Percentiles rank a stretch among this genome's conserved stretches.
These are phyloP conservation scores for Solanum hybrid DNA, from an alignment of 305 asterid genomes.

Conservation along the genomic window DNA sequence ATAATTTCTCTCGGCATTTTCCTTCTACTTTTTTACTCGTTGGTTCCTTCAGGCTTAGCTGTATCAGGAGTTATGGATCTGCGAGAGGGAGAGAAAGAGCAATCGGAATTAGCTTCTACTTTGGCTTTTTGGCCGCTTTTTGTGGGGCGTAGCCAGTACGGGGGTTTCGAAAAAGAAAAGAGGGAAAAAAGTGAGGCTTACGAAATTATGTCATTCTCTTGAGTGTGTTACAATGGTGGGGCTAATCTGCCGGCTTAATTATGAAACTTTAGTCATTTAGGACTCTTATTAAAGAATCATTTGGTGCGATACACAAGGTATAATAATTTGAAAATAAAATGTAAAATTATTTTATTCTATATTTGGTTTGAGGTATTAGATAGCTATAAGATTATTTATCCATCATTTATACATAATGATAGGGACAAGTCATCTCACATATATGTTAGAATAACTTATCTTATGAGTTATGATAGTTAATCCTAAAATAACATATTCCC, in stretches of 20 bases:
- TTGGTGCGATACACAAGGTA: no score
- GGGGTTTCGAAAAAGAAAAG: slow-evolving; percentile 10
- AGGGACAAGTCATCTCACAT: no score
- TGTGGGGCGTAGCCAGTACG: neutral
- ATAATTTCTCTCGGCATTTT: slow-evolving; percentile 95
- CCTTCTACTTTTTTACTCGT: neutral
- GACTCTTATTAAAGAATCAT: neutral
- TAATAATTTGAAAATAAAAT: no score
- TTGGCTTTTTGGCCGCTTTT: neutral
- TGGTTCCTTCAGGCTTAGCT: neutral
- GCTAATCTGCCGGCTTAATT: neutral
- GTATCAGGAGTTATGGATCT: neutral
- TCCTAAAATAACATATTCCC: no score
- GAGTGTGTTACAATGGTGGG: neutral
- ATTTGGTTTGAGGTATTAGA: no score
- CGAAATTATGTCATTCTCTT: neutral
- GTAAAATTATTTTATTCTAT: no score
- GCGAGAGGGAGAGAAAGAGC: neutral
- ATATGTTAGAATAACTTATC: no score
- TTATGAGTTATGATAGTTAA: no score
- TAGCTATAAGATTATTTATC: no score
- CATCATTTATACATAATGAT: no score
- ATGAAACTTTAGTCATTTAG: neutral
- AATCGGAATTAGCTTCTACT: neutral
- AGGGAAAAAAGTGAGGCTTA: neutral